Evolutionary conservation across 768 basidiomycete genomes (phyloP), one percentile per base, ranked within the genome.

Genomic region (Suillus occidentalis): DNA sequence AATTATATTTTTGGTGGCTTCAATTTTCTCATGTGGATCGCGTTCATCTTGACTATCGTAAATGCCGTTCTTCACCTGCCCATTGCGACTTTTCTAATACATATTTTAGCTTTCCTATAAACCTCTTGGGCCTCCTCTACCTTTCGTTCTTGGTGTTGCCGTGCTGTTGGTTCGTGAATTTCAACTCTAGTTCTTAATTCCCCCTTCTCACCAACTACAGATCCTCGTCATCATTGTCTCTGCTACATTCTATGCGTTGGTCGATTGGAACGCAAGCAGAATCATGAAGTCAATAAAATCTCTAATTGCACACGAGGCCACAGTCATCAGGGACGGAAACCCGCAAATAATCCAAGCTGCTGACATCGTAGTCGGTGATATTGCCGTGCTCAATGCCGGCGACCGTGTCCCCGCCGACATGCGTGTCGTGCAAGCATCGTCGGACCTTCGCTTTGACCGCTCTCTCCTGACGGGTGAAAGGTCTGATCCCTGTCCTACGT

Each of bases 381-480:
- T 92, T 36, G 83, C 90, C 61, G 78, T 80, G 1, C 83, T 91
- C 70, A 76, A 77, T 31, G 83, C 90, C 63, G 90, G 90, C 31
- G 85, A 87, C 70, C 86, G 89, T 18, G 83, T 91, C 2, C 90
- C 90, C 0, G 89, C 90, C 5, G 90, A 92, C 69, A 64, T 91
- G 18, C 83, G 86, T 58, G 77, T 92, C n/a, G 81, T 90, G 42
- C 79, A 86, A 5, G 82, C 81, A 28, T 84, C 83, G 25, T 75
- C 82, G 3, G 89, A 90, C 70, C 73, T 89, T 45, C 81, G 81
- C 63, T 85, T 89, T 56, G 89, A 90, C 68, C 79, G 87, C 37
- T 83, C 86, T 39, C 81, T 89, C 45, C 79, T 90, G n/a, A 90
- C 89, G 6, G 87, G 86, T 18, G 86, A 87, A 74, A 84, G 84